Percentiles rank a stretch among this genome's conserved stretches.
Conservation (phyloP, 495 filamentous ascomycete species). For the Tuber melanosporum region DNA sequence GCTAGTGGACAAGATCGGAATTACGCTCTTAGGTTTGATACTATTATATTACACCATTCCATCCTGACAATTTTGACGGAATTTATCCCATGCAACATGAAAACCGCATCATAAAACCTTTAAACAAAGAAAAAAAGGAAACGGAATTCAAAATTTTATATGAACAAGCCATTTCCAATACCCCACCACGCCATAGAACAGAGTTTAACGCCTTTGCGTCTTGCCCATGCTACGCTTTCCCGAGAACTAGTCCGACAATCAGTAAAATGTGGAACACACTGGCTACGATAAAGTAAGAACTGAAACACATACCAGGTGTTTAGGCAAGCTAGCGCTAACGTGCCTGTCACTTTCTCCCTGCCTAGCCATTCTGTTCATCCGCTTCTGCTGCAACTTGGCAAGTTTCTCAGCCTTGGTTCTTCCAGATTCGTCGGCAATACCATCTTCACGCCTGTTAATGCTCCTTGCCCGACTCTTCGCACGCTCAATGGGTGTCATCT, state of each 20-base stretch:
- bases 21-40: neutral
- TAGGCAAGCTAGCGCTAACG: constrained; percentile 69
- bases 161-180: constrained; percentile 11
- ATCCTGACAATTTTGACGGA: neutral
- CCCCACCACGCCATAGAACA: neutral
- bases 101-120: constrained; percentile 15
- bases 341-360: constrained; percentile 96
- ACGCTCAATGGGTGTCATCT: constrained; percentile 53
- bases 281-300: neutral
- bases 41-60: neutral
- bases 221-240: constrained; percentile 58
- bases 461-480: constrained; percentile 74
- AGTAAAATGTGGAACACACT: constrained; percentile 29
- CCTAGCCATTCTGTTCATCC: constrained; percentile 96
- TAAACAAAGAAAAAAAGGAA: constrained; percentile 6
- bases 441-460: constrained; percentile 79
- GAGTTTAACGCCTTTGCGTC: constrained; percentile 48
- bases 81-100: neutral
- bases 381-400: constrained; percentile 84
- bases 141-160: constrained; percentile 21
- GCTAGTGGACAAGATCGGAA: neutral
- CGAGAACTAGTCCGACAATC: constrained; percentile 46
- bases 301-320: constrained; percentile 67
- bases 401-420: constrained; percentile 75
- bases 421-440: constrained; percentile 55